phyloP scores from a whole-genome alignment of 2,329 filamentous ascomycete genomes.

The Arthrobotrys iridis region DNA sequence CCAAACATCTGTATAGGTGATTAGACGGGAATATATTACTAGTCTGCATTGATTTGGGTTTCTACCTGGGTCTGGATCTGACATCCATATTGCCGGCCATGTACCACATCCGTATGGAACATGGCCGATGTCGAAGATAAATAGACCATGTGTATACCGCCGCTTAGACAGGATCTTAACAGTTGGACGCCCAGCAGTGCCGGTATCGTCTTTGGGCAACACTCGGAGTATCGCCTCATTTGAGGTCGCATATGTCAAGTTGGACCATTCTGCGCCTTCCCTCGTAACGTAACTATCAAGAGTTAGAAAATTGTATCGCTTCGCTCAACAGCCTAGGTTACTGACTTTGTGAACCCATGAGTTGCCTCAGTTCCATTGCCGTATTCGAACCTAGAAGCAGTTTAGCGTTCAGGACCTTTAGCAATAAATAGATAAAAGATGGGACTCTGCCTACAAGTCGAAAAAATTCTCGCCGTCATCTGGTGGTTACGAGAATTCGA shows the following conservation, averaged over 20 bases:
- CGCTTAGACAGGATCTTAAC: conserved; percentile 76
- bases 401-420: background rate
- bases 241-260: conserved; percentile 22
- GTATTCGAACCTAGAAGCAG: conserved; percentile 5
- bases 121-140: conserved; percentile 76
- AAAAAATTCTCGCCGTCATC: conserved; percentile 3
- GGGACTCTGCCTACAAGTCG: background rate
- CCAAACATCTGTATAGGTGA: conserved; percentile 66
- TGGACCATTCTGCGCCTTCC: conserved; percentile 34
- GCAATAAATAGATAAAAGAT: background rate
- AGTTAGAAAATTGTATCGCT: background rate
- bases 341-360: conserved; percentile 37
- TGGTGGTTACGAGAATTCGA: background rate
- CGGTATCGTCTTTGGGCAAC: conserved; percentile 3
- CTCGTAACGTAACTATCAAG: conserved; percentile 24
- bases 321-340: background rate
- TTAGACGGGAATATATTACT: too few relatives aligned
- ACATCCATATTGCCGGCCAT: conserved; percentile 73
- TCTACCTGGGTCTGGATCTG: conserved; percentile 19
- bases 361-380: conserved; percentile 43
- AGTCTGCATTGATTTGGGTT: too few relatives aligned
- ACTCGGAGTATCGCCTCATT: conserved; percentile 26
- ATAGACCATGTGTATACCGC: conserved; percentile 72
- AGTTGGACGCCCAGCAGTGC: conserved; percentile 62
- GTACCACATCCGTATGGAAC: conserved; percentile 79